A percentile compares a stretch with the other conserved stretches of the same genome.
Conservation (phyloP, 306 rosid genomes). For the Trifolium fragiferum region DNA sequence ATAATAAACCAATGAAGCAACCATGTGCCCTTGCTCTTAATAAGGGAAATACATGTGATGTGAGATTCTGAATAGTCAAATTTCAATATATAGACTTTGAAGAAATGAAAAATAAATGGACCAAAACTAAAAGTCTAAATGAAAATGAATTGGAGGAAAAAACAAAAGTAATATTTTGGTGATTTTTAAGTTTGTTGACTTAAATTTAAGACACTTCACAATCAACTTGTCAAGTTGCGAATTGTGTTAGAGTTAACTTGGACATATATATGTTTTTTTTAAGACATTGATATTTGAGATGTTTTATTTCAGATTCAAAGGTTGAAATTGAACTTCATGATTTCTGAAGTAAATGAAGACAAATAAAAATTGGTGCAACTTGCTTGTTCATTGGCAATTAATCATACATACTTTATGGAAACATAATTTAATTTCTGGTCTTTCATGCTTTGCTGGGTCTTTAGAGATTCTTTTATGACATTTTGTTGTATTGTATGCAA, state of each 20-base stretch:
- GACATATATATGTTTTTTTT: neutral
- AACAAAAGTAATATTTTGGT: neutral
- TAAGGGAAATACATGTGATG: conserved; percentile 1
- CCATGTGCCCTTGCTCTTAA: conserved; percentile 3
- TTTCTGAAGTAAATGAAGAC: neutral
- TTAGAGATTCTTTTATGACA: neutral
- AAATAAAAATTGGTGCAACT: neutral
- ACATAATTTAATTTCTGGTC: neutral
- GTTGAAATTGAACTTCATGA: neutral
- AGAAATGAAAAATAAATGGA: neutral
- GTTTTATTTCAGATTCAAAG: neutral
- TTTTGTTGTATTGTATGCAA: neutral
- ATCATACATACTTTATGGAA: no score
- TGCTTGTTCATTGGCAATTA: neutral
- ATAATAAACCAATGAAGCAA: conserved; percentile 4
- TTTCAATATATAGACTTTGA: neutral
- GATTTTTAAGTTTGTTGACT: no score
- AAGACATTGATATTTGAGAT: neutral
- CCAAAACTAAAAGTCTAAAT: neutral
- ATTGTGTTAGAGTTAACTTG: neutral
- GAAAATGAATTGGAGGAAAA: neutral
- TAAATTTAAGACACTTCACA: neutral
- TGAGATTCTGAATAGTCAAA: neutral
- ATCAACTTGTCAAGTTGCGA: neutral
- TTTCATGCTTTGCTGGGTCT: neutral